phyloP scores from a whole-genome alignment of 176 grass and related monocot species.

The Oryza rufipogon region DNA sequence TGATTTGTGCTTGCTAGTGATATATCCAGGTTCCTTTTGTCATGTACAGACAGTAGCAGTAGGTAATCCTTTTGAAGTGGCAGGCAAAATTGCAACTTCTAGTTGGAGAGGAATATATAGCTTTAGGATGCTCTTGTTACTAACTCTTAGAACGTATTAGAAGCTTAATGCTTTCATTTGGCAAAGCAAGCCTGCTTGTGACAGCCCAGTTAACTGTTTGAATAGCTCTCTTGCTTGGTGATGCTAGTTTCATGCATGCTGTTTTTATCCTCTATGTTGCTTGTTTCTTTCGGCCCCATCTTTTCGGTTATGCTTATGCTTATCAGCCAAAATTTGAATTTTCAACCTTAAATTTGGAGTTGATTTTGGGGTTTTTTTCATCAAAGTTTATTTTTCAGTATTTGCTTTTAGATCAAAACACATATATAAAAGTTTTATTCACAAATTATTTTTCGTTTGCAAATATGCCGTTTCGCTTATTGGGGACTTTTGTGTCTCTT shows the following conservation, averaged over 20 bases:
- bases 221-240: neutral
- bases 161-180: neutral
- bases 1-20: neutral
- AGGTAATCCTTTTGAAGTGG: conserved; percentile 30
- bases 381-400: no score
- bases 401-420: no score
- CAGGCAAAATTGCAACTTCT: neutral
- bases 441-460: no score
- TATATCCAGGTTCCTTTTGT: neutral
- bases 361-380: no score
- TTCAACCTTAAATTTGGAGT: no score
- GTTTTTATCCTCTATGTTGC: neutral
- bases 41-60: neutral
- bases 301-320: no score
- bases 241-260: neutral
- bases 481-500: neutral
- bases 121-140: neutral
- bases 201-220: neutral
- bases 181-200: neutral
- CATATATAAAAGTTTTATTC: no score
- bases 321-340: no score
- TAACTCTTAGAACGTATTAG: neutral
- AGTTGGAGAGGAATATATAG: neutral
- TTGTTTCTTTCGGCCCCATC: neutral
- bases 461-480: no score